phyloP scores from a whole-genome alignment of 2,329 filamentous ascomycete genomes.

The Tricladium varicosporioides region DNA sequence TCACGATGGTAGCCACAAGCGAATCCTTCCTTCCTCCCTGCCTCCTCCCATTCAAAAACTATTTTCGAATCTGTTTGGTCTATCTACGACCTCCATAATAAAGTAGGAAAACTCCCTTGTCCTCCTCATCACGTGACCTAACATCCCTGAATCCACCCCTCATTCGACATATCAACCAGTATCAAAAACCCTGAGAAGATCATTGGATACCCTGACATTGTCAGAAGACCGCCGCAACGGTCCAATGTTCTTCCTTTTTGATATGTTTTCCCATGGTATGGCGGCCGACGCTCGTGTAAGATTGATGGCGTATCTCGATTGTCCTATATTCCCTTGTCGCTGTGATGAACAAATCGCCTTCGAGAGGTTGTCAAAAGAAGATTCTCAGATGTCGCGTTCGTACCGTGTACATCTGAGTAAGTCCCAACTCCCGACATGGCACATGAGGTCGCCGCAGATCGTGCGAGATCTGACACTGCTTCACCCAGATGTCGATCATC shows the following conservation, averaged over 20 bases:
- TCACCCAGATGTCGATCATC: slow-evolving; percentile 7
- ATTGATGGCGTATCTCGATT: too few species aligned
- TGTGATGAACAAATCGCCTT: too few species aligned
- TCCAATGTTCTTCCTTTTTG: not conserved
- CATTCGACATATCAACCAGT: not conserved
- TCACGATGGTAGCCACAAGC: not conserved
- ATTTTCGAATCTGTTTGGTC: not conserved
- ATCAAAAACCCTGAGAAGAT: not conserved
- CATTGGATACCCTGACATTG: not conserved
- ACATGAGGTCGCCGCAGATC: not conserved
- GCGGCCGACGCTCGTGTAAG: too few species aligned
- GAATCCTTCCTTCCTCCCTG: not conserved
- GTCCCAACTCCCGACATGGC: not conserved
- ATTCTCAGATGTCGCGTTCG: not conserved
- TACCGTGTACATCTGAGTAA: not conserved
- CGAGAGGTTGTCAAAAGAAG: not conserved
- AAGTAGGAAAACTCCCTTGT: not conserved
- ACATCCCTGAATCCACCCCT: not conserved
- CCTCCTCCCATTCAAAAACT: not conserved
- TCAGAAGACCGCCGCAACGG: not conserved
- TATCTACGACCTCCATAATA: not conserved
- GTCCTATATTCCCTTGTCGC: too few species aligned
- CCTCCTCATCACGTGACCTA: not conserved
- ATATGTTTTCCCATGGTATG: not conserved
- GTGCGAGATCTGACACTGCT: slow-evolving; percentile 1